Base-by-base conservation (phyloP, 2,329 filamentous ascomycete genomes). In the Nigrospora sphaerica region DNA sequence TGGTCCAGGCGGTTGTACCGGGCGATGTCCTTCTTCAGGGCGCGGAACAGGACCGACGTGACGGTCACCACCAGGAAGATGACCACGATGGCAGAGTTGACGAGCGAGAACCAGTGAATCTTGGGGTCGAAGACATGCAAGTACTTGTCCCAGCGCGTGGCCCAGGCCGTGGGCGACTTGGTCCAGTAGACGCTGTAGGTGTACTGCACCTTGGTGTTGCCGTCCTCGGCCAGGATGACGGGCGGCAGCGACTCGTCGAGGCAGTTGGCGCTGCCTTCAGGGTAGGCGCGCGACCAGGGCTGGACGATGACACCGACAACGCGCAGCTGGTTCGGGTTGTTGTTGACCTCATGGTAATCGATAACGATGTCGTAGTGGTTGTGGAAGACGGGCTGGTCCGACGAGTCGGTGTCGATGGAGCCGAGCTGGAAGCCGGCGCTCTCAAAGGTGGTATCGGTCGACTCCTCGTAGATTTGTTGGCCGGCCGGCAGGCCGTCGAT, bases 31-130 rank as follows among this genome's bases (percentile, higher is more conserved):
- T 95, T 96, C 67, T 84, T 86, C 49, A 98, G 72, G 1, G 92
- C 90, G 45, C 92, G 81, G 46, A 95, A 74, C 14, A 98, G 75
- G 40, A 97, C 88, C n/a, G 91, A 95, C 66, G 86, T 85, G 52
- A 98, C 93, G 57, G 93, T 95, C 39, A 90, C 80, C 33, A 92
- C 84, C 36, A 97, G 75, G 67, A 97, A 93, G 42, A 95, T 78
- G 43, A 98, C 91, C 51, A 98, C 95, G 39, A 97, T 83, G 42
- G 93, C 88, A 33, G 91, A 96, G 68, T 95, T 95, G 69, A 97
- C 87, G 42, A 98, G 81, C 49, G 91, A 96, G 72, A 97, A 95
- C 93, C 93, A 98, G 67, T 98, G 93, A 57, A 98, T 97, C 73
- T 93, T 95, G 44, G 93, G 91, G 65, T 97, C 91, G 62, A 91